Base-by-base conservation (phyloP, 371 early-diverging fungal genomes). In the Mucor lusitanicus region DNA sequence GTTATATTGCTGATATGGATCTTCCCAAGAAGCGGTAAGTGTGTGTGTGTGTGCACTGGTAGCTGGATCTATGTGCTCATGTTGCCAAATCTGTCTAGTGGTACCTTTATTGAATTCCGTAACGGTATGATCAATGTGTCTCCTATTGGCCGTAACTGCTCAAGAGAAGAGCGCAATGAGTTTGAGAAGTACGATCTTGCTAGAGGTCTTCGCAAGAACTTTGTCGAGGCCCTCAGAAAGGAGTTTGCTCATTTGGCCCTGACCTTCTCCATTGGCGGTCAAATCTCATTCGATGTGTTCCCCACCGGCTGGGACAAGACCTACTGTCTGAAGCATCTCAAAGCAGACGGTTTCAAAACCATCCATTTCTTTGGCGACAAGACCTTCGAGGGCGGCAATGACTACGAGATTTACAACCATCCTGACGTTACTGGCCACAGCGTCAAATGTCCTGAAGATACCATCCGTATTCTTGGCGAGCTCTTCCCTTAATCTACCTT, bases 301-400 rank as follows among this genome's bases (percentile, higher is more conserved):
- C 99, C 99, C 44, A 90, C 88, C 55, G 99, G 99, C 35, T 99
- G 99, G 99, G 99, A 99, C 85, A 99, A 99, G 90, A 99, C 99
- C 53, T 99, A 97, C 84, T 99, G 99, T 81, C 87, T 99, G 62
- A 84, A 91, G 30, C 99, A 99, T 77, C 72, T 99, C 33, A 80
- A 92, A 72, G 72, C 87, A 42, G 96, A 98, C 74, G 90, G 87
- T 42, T 98, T 99, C 79, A 90, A 88, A 70, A 88, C 76, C 25
- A 93, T 99, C 66, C 96, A 98, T 82, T 99, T 99, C 87, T 99
- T 99, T 86, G 99, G 99, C 58, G 99, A 99, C 84, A 99, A 99
- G 92, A 97, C 99, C 23, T 88, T 91, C 70, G 75, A 91, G 88
- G 99, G 99, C 37, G 99, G 99, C 60, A 99, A 99, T 79, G 99